Evolutionary conservation across 805 yeast genomes (phyloP), one percentile per base, ranked within the genome.

Genomic region (Starmerella etchellsii): DNA sequence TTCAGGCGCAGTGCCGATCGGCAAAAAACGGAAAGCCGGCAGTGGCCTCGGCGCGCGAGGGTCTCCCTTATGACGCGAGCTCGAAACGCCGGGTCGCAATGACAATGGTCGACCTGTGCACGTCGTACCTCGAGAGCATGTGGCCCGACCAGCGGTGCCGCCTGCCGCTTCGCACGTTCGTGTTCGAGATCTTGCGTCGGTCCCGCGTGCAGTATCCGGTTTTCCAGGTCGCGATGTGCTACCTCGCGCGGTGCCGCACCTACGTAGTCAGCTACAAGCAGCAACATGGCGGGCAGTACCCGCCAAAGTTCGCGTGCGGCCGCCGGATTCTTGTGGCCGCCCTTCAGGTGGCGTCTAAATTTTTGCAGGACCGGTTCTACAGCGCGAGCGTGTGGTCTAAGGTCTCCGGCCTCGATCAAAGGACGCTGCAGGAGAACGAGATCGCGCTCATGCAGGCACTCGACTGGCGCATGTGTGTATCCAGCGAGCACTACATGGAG

Each of bases 281-380:
- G n/a, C 35, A 23, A 4, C 26, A 36, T 19, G n/a, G 39, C 16
- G 29, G 26, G 34, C 33, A 30, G 21, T 16, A 38, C 20, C 42
- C 44, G 20, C 32, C 40, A 23, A 19, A 36, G 18, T 46, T 51
- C n/a, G 34, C 37, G 14, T 76, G 81, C 52, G 78, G 84, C 7
- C 75, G 81, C 51, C 72, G 80, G 46, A 68, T 75, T 31, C 76
- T 83, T 47, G 65, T 83, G 45, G 70, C 77, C 2, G 70, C 81
- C 53, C 57, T 83, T 39, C 79, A 82, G 39, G 62, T 83, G 29
- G 76, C 91, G 3, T 71, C 78, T 39, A 83, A 83, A 56, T 81
- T 75, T 57, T 65, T 70, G 44, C 83, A 76, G 54, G 94, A 83
- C 59, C 71, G 73, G 37, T 78, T 77, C 55, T 81, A 72, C 58